Percentiles rank a stretch among this genome's conserved stretches.
Conservation (phyloP, 331 rosid genomes). For the Telfairia occidentalis region DNA sequence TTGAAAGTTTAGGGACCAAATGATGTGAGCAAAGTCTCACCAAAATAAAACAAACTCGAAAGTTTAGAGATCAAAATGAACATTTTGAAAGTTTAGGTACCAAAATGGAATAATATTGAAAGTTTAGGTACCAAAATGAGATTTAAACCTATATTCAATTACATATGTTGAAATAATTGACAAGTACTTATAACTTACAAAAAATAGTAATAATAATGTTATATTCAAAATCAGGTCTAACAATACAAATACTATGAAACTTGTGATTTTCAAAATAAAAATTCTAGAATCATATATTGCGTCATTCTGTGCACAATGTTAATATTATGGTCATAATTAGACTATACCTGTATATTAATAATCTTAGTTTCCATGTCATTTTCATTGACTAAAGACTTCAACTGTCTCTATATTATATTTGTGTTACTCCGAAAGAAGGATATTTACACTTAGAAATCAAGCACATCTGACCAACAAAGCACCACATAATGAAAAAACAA, state of each 20-base stretch:
- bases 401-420: neutral
- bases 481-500: neutral
- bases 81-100: too few relatives aligned
- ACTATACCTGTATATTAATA: neutral
- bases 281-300: neutral
- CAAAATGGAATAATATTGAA: too few relatives aligned
- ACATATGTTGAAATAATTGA: neutral
- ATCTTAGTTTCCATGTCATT: neutral
- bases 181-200: neutral
- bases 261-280: neutral
- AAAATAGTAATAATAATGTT: neutral
- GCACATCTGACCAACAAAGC: constrained; percentile 1
- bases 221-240: neutral
- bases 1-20: too few relatives aligned
- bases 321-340: neutral
- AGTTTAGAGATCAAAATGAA: too few relatives aligned
- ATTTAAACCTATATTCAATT: too few relatives aligned
- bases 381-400: neutral
- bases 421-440: constrained; percentile 3
- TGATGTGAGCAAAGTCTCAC: too few relatives aligned
- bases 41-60: too few relatives aligned
- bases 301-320: neutral
- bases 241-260: neutral
- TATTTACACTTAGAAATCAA: neutral
- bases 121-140: too few relatives aligned